Evolutionary conservation across 495 filamentous ascomycete species (phyloP), one percentile per base, ranked within the genome.

Genomic region (Podospora australis): DNA sequence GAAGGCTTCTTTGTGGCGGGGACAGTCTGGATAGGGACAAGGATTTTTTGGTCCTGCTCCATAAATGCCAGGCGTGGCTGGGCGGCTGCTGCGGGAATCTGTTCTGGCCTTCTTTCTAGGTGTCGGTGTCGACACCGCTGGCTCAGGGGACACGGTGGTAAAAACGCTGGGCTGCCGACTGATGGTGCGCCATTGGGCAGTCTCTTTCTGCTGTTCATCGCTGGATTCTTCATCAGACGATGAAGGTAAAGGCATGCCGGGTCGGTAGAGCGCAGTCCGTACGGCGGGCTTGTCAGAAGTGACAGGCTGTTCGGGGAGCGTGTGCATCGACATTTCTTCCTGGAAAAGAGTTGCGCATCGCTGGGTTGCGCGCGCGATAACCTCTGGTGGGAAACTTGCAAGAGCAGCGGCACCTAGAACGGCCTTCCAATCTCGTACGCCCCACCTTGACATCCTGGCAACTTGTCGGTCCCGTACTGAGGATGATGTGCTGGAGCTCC

Each of bases 381-480:
- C 84, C 4, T 62, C 58, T 1, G 73, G 56, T 1, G 82, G 67
- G 60, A 86, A 84, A 0, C 84, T 87, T 1, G 72, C 77, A 49
- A 90, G 71, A 0, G 84, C 75, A 17, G 89, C 89, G 1, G 87
- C 67, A 7, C 85, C 84, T 24, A 94, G 62, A 1, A 92, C 75
- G 46, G 90, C 84, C 35, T 82, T 82, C 89, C 89, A 95, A 62
- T 91, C 85, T 2, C 86, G 78, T 4, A 81, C 65, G 3, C 66
- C 49, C 73, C 47, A 77, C 52, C 30, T 56, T 46, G 10, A 19
- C 23, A 60, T 47, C 35, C 23, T 63, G 6, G 38, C 49, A 19
- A 51, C 29, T 10, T 23, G 34, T 22, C 44, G 21, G 13, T 17
- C 22, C 29, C 26, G 41, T 0, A 19, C 22, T 7, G 35, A 35